Conservation (phyloP, 2,329 filamentous ascomycete genomes). For the Diaporthe vexans region DNA sequence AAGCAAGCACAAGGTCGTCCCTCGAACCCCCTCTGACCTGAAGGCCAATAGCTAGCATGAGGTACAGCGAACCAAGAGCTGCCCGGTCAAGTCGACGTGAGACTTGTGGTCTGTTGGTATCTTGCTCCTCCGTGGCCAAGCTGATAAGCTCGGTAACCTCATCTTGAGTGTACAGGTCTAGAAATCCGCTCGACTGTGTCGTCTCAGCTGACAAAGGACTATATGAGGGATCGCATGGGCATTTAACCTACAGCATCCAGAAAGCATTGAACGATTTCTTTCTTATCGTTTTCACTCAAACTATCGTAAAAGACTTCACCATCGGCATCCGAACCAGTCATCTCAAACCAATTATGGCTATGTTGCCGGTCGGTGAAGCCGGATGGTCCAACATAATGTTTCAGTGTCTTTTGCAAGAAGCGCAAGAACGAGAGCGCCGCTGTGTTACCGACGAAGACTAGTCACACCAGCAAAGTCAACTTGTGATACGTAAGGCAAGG, state of each 20-base stretch:
- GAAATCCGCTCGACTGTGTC: slow-evolving; percentile 32
- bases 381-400: slow-evolving; percentile 37
- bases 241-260: slow-evolving; percentile 31
- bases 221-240: not conserved
- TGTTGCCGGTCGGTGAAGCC: slow-evolving; percentile 37
- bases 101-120: not conserved
- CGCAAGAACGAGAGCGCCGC: slow-evolving; percentile 37
- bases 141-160: slow-evolving; percentile 29
- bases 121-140: not conserved
- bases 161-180: slow-evolving; percentile 33
- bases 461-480: not conserved
- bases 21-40: slow-evolving; percentile 42
- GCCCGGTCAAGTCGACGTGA: slow-evolving; percentile 1
- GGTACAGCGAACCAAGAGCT: slow-evolving; percentile 30
- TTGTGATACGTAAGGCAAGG: not conserved
- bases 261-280: slow-evolving; percentile 10
- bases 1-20: slow-evolving; percentile 38
- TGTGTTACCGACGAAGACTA: slow-evolving; percentile 40
- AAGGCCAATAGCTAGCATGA: slow-evolving; percentile 46
- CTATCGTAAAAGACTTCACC: slow-evolving; percentile 10
- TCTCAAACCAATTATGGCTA: slow-evolving; percentile 34
- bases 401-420: slow-evolving; percentile 36
- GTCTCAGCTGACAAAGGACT: not conserved
- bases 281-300: slow-evolving; percentile 17
- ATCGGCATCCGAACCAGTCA: slow-evolving; percentile 22